phyloP scores from a whole-genome alignment of 2,329 filamentous ascomycete genomes.

The Saccharata proteae region DNA sequence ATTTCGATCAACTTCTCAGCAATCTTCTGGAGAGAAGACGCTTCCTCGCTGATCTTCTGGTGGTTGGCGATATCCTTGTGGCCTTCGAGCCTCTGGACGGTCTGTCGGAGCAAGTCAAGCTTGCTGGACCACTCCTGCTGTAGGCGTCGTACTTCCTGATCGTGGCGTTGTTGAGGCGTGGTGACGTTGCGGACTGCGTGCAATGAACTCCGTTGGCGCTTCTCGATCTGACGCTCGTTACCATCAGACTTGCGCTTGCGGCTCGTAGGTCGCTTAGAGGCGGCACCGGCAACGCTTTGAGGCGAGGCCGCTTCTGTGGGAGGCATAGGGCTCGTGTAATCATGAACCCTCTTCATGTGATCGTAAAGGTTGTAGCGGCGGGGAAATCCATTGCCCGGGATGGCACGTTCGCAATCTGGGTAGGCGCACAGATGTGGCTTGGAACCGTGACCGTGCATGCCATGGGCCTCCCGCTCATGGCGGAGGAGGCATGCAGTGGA shows the following conservation, averaged over 20 bases:
- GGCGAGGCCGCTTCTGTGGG: constrained; percentile 19
- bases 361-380: constrained; percentile 92
- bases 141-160: constrained; percentile 18
- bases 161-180: constrained; percentile 16
- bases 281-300: constrained; percentile 14
- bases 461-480: constrained; percentile 90
- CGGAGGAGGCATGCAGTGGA: constrained; percentile 90
- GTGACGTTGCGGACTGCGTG: constrained; percentile 11
- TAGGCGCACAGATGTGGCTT: constrained; percentile 87
- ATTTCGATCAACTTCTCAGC: constrained; percentile 20
- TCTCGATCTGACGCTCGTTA: constrained; percentile 19
- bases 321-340: constrained; percentile 33
- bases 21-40: constrained; percentile 22
- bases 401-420: constrained; percentile 72
- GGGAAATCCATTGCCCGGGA: constrained; percentile 78
- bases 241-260: constrained; percentile 23
- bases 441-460: constrained; percentile 86
- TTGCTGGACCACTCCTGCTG: constrained; percentile 20
- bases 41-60: constrained; percentile 23
- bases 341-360: constrained; percentile 92
- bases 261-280: constrained; percentile 16
- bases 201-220: constrained; percentile 19
- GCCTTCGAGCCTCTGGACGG: constrained; percentile 18
- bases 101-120: constrained; percentile 23
- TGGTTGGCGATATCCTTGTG: constrained; percentile 23